Percentiles rank a stretch among this genome's conserved stretches.
These are phyloP conservation scores for Podila epicladia DNA, from an alignment of 192 early-diverging fungal genomes.

Conservation along the genomic window DNA sequence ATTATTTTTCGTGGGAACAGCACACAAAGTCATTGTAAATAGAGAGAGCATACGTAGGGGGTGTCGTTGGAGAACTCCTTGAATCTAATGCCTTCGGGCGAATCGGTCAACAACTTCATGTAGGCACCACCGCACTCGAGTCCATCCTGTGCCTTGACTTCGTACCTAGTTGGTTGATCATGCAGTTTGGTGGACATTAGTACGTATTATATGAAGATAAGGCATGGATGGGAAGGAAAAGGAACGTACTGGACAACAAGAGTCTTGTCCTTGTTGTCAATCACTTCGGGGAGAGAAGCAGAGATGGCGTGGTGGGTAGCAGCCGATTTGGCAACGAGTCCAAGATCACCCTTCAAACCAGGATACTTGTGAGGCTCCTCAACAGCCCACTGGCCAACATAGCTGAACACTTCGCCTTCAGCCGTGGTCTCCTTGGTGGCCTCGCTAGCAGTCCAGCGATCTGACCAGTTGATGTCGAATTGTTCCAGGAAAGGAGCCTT, in stretches of 20 bases:
- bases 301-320: slow-evolving; percentile 91
- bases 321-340: slow-evolving; percentile 79
- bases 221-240: background rate
- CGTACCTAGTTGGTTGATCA: slow-evolving; percentile 53
- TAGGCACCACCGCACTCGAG: slow-evolving; percentile 93
- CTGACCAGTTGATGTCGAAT: slow-evolving; percentile 61
- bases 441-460: slow-evolving; percentile 71
- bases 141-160: slow-evolving; percentile 88
- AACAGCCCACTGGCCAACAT: slow-evolving; percentile 79
- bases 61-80: slow-evolving; percentile 80
- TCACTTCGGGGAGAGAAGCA: slow-evolving; percentile 65
- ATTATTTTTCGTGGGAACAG: background rate
- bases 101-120: slow-evolving; percentile 80
- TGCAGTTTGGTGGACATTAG: background rate
- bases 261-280: slow-evolving; percentile 75
- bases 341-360: slow-evolving; percentile 75
- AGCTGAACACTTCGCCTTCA: slow-evolving; percentile 71
- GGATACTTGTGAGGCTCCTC: slow-evolving; percentile 68
- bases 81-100: slow-evolving; percentile 63
- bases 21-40: background rate
- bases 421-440: slow-evolving; percentile 78
- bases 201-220: too few relatives aligned
- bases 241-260: slow-evolving; percentile 78
- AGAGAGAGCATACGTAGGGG: slow-evolving; percentile 62
- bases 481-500: slow-evolving; percentile 78